Evolutionary conservation across 2,329 filamentous ascomycete genomes (phyloP), one percentile per base, ranked within the genome.

Genomic region (Colletotrichum sp.): DNA sequence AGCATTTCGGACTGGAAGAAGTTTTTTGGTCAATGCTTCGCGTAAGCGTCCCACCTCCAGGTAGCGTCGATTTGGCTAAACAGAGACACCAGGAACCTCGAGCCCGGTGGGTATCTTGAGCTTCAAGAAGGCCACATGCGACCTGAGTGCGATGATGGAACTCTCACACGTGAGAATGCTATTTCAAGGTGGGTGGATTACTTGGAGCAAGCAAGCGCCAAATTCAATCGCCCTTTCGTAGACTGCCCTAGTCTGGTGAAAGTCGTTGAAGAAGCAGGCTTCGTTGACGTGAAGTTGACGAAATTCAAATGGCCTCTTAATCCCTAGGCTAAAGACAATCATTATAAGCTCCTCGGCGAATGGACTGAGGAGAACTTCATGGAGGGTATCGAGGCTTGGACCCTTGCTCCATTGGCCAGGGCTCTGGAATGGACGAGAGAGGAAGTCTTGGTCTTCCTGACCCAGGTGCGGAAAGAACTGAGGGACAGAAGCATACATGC

Each of bases 231-330:
- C 2, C 81, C 81, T 1, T 79, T 79, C n/a, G 86, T 83, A 55
- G 86, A 89, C 65, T 87, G 89, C 68, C 84, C 79, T 16, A 85
- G 84, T 0, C 76, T 86, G 13, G 39, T 59, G 8, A 81, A 84
- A 52, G 84, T 86, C 64, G 84, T 92, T 79, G 81, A 83, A 15
- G 87, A 89, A n/a, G 88, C 86, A 0, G 91, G 91, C 1, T 92
- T 92, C 76, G 83, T 86, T 71, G 86, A 91, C 71, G 86, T 92
- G 1, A 82, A 82, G 0, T 86, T 90, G 79, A 82, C 84, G 3
- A 79, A 87, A 18, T 88, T 84, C 78, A 88, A 87, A 80, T 87
- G 89, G 82, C 90, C 90, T 1, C 84, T 84, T 28, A 89, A 88
- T 77, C 80, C 84, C 10, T 92, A 90, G 89, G 86, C 89, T 0